Conservation (phyloP, 306 rosid species). For the Begonia fuchsioides region DNA sequence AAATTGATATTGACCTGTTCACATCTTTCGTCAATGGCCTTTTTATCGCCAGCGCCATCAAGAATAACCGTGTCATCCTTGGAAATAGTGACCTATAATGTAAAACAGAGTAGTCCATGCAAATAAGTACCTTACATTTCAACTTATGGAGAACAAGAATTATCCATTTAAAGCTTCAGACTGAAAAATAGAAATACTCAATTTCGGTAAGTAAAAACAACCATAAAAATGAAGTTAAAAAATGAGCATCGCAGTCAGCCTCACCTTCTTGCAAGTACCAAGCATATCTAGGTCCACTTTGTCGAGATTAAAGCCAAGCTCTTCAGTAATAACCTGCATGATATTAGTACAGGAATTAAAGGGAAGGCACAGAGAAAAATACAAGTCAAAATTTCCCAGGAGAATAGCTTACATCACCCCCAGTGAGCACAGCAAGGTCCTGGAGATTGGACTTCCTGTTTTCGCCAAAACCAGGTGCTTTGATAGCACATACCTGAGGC, state of each 20-base stretch:
- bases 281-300: slow-evolving; percentile 68
- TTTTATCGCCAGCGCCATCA: slow-evolving; percentile 93
- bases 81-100: slow-evolving; percentile 64
- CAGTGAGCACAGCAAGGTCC: slow-evolving; percentile 89
- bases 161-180: too few relatives aligned
- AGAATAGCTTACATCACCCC: slow-evolving; percentile 44
- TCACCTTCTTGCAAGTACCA: slow-evolving; percentile 87
- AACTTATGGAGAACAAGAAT: too few relatives aligned
- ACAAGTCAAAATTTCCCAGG: neutral
- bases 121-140: too few relatives aligned
- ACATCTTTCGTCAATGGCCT: slow-evolving; percentile 75
- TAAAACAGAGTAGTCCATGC: neutral
- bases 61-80: slow-evolving; percentile 98
- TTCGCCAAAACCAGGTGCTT: slow-evolving; percentile 96
- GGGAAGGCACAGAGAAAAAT: too few relatives aligned
- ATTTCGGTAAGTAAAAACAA: too few relatives aligned
- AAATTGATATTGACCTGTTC: slow-evolving; percentile 86
- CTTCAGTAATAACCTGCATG: slow-evolving; percentile 71
- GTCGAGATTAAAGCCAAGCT: slow-evolving; percentile 88
- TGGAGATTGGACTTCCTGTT: slow-evolving; percentile 62
- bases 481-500: slow-evolving; percentile 73
- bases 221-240: too few relatives aligned
- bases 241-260: neutral
- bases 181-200: too few relatives aligned
- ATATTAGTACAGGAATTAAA: slow-evolving; percentile 1